Evolutionary conservation across 306 rosid species (phyloP).

Genomic region (Vicia faba): DNA sequence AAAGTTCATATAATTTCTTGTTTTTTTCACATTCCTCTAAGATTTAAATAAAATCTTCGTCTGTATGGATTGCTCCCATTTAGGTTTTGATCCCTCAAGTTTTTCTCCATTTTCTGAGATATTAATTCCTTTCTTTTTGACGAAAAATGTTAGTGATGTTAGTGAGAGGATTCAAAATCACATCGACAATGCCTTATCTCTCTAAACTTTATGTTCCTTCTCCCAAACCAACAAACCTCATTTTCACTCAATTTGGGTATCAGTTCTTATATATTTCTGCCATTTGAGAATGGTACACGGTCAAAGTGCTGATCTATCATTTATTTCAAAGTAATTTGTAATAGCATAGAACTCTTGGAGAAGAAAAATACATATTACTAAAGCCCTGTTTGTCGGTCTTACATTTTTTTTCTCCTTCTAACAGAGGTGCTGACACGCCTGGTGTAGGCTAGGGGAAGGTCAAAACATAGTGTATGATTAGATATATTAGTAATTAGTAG

Average conservation of each 20-base stretch:
- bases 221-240: not conserved
- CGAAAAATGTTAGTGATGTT: not conserved
- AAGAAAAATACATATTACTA: too few species aligned
- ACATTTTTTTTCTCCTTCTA: too few species aligned
- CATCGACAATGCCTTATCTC: not conserved
- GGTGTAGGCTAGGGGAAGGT: not conserved
- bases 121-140: not conserved
- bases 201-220: not conserved
- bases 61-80: not conserved
- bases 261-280: not conserved
- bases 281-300: not conserved
- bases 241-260: not conserved
- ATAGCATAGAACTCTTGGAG: too few species aligned
- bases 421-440: not conserved
- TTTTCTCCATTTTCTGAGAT: not conserved
- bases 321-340: not conserved
- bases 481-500: not conserved
- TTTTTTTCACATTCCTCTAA: not conserved
- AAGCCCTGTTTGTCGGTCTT: too few species aligned
- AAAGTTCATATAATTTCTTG: conserved; percentile 3
- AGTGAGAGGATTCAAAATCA: not conserved
- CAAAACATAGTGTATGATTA: not conserved
- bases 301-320: not conserved
- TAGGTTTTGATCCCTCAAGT: not conserved
- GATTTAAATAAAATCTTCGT: not conserved